phyloP scores from a whole-genome alignment of 164 flowering plant species.

The Nymphaea colorata region DNA sequence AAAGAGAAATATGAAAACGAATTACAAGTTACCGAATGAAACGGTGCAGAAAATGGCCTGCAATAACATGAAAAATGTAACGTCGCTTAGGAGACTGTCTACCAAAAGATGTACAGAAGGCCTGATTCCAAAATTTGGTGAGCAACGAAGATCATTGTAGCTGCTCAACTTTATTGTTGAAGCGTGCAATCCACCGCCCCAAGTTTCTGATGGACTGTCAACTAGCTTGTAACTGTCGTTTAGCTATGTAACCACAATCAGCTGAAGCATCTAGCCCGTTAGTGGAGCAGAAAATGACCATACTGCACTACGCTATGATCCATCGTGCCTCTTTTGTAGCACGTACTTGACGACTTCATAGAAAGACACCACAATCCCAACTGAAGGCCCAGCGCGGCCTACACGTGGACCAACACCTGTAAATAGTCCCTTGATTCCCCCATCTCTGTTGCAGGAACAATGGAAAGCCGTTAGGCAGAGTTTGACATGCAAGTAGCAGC shows the following conservation, averaged over 20 bases:
- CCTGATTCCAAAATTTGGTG: too few species aligned
- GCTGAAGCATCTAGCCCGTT: not conserved
- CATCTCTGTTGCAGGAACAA: conserved; percentile 36
- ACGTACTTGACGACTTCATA: conserved; percentile 80
- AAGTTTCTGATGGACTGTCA: too few species aligned
- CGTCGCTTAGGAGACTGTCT: too few species aligned
- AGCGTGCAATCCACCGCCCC: too few species aligned
- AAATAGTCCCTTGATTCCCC: conserved; percentile 72
- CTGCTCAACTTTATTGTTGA: too few species aligned
- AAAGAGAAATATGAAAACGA: too few species aligned
- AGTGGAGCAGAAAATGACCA: not conserved
- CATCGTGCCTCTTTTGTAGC: conserved; percentile 25
- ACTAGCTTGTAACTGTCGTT: too few species aligned
- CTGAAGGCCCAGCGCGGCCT: conserved; percentile 95
- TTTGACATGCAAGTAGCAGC: not conserved
- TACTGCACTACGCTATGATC: not conserved
- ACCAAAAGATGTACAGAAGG: too few species aligned
- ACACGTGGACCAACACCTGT: conserved; percentile 90
- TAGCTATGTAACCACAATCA: not conserved
- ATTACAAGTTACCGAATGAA: too few species aligned
- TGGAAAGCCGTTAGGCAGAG: not conserved
- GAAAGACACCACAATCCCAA: conserved; percentile 87
- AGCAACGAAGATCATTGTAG: too few species aligned
- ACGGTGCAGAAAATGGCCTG: too few species aligned
- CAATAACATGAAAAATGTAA: too few species aligned